phyloP scores from a whole-genome alignment of 2,329 filamentous ascomycete species.

The Graphilbum ipis-grandicollis region DNA sequence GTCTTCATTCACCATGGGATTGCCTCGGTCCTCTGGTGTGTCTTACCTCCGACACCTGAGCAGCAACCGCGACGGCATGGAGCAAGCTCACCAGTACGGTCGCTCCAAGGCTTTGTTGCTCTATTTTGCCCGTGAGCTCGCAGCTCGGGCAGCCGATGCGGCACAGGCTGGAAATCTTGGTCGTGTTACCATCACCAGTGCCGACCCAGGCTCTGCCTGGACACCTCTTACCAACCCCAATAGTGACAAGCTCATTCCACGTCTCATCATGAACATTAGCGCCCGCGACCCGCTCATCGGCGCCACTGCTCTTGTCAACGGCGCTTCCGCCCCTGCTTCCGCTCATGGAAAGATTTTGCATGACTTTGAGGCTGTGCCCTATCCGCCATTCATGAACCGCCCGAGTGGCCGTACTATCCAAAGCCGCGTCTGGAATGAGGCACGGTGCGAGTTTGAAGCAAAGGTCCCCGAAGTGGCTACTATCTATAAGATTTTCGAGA shows the following conservation, averaged over 20 bases:
- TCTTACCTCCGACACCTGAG: slow-evolving; percentile 18
- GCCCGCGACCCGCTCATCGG: slow-evolving; percentile 18
- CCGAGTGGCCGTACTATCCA: slow-evolving; percentile 12
- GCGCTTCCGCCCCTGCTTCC: slow-evolving; percentile 15
- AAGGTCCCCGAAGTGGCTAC: slow-evolving; percentile 11
- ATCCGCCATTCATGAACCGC: slow-evolving; percentile 19
- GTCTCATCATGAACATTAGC: slow-evolving; percentile 20
- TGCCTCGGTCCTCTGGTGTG: slow-evolving; percentile 12
- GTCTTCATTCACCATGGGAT: slow-evolving; percentile 18
- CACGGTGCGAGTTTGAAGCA: slow-evolving; percentile 11
- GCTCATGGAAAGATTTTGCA: slow-evolving; percentile 20
- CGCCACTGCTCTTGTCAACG: slow-evolving; percentile 20
- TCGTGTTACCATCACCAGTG: slow-evolving; percentile 20
- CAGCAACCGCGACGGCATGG: slow-evolving; percentile 18
- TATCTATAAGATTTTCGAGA: no score
- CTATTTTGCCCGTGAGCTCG: slow-evolving; percentile 20
- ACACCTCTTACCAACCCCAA: slow-evolving; percentile 19
- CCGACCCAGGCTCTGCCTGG: slow-evolving; percentile 20
- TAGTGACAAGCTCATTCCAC: slow-evolving; percentile 17
- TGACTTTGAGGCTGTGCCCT: slow-evolving; percentile 18
- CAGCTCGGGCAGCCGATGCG: slow-evolving; percentile 9
- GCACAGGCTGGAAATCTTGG: slow-evolving; percentile 6
- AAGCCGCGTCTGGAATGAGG: slow-evolving; percentile 13
- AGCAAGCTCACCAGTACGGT: slow-evolving; percentile 19
- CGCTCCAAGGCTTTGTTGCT: slow-evolving; percentile 20